A percentile compares a stretch with the other conserved stretches of the same genome.
These are phyloP conservation scores for Pugionium dolabratum DNA, from an alignment of 345 rosid genomes.

Conservation along the genomic window DNA sequence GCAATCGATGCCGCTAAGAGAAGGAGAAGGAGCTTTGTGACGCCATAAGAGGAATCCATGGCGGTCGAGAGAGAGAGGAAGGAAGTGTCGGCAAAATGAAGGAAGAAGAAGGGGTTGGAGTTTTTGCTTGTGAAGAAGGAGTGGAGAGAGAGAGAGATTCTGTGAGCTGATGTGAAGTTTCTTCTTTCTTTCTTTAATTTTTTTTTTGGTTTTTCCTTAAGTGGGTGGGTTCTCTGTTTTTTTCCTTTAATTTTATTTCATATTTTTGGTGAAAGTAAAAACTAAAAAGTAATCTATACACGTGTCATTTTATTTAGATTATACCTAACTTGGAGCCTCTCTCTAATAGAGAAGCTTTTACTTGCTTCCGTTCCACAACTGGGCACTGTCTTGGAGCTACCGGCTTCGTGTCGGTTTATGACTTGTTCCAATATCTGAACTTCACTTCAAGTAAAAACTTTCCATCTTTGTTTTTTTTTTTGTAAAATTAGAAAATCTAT, in stretches of 20 bases:
- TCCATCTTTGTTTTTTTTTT: conserved; percentile 28
- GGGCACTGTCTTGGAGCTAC: conserved; percentile 19
- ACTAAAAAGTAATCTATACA: conserved; percentile 19
- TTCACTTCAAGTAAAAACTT: conserved; percentile 34
- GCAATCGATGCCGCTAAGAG: conserved; percentile 29
- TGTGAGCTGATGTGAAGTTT: conserved; percentile 34
- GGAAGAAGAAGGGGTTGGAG: conserved; percentile 22
- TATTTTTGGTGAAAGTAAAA: neutral
- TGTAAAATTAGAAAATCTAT: neutral
- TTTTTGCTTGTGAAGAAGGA: conserved; percentile 24
- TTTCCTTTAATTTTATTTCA: too few species aligned
- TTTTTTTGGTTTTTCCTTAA: conserved; percentile 9
- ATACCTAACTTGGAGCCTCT: conserved; percentile 24
- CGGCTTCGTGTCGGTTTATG: conserved; percentile 37
- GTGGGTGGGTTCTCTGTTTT: conserved; percentile 17
- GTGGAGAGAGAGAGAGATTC: conserved; percentile 15
- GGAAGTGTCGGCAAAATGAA: conserved; percentile 41
- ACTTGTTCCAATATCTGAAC: conserved; percentile 30
- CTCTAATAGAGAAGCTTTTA: neutral
- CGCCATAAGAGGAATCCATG: conserved; percentile 62
- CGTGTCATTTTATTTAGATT: conserved; percentile 22
- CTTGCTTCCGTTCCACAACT: conserved; percentile 32
- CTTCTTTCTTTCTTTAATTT: conserved; percentile 33
- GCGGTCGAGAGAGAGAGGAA: conserved; percentile 35
- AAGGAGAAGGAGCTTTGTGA: conserved; percentile 39